Conservation (phyloP, 1,139 yeast genomes). For the Debaryomyces fabryi region DNA sequence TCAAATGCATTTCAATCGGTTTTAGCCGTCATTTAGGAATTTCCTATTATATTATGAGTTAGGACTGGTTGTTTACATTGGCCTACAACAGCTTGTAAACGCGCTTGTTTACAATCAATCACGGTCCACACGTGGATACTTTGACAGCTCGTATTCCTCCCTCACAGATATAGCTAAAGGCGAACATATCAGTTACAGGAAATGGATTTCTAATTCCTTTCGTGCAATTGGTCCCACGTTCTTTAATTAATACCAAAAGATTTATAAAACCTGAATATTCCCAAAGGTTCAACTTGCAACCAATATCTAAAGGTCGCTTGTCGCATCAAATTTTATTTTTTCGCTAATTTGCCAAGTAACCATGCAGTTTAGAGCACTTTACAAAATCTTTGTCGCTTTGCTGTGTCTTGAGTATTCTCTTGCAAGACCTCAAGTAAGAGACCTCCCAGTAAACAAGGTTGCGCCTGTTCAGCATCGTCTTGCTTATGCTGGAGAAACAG, state of each 20-base stretch:
- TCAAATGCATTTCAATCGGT: too few species aligned
- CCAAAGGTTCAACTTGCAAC: neutral
- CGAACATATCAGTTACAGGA: neutral
- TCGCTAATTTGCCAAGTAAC: neutral
- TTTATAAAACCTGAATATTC: neutral
- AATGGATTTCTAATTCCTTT: neutral
- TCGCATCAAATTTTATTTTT: neutral
- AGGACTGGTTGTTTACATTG: neutral
- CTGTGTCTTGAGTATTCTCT: slow-evolving; percentile 1
- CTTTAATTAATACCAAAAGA: neutral
- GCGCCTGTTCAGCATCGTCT: slow-evolving; percentile 13
- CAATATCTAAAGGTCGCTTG: neutral
- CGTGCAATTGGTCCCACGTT: neutral
- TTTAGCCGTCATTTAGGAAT: too few species aligned
- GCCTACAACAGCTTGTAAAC: neutral
- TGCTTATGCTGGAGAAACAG: slow-evolving; percentile 11
- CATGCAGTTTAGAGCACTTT: neutral
- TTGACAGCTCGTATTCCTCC: neutral
- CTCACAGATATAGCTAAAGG: neutral
- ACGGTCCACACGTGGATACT: neutral
- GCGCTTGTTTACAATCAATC: neutral
- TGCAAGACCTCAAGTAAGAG: slow-evolving; percentile 3
- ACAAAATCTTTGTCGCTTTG: neutral
- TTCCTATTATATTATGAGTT: too few species aligned
- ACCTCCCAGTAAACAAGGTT: slow-evolving; percentile 6